Base-by-base conservation (phyloP, 768 basidiomycete genomes). In the Cyathus striatus region DNA sequence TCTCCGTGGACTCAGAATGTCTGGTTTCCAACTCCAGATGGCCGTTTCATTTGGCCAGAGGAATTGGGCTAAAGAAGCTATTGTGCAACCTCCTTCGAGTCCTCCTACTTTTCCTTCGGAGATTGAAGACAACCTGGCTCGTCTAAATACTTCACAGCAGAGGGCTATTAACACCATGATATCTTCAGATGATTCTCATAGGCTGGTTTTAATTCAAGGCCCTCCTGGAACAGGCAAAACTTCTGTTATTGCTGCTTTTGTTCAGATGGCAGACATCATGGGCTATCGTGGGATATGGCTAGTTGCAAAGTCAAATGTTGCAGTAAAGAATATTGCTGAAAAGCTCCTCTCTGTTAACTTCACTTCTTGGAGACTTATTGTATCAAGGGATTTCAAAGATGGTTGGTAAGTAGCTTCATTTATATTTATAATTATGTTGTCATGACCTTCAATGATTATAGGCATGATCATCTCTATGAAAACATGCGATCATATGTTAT, bases 291-390 rank as follows among this genome's bases (percentile, higher is more conserved):
- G 84, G 0, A 79, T 90, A 10, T 92, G 87, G 85, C 75, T 92
- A 4, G 67, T 89, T 54, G 86, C 90, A 24, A 86, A 92, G 54
- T 86, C 84, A 14, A 92, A 92, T 67, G 79, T 91, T 38, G 90
- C 87, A 37, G 90, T 91, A 17, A 90, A 89, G 60, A 91, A 92
- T 50, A 90, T 92, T 64, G 89, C 86, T 41, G 84, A 87, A 54
- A 88, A 89, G 64, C 64, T 92, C 14, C 60, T 68, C n/a, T 60
- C 70, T 6, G 65, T 75, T 54, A 70, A 64, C 0, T 77, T 87
- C 45, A 34, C 50, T 3, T 49, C 74, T 6, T 92, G 80, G 75
- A 79, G 67, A 47, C 66, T 92, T 2, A 56, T 91, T 3, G 83
- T 90, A n/a, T 83, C 89, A 1, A 63, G 59, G 53, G 63, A 82